phyloP scores from a whole-genome alignment of 140 eudicot genomes.

The Senecio squalidus region DNA sequence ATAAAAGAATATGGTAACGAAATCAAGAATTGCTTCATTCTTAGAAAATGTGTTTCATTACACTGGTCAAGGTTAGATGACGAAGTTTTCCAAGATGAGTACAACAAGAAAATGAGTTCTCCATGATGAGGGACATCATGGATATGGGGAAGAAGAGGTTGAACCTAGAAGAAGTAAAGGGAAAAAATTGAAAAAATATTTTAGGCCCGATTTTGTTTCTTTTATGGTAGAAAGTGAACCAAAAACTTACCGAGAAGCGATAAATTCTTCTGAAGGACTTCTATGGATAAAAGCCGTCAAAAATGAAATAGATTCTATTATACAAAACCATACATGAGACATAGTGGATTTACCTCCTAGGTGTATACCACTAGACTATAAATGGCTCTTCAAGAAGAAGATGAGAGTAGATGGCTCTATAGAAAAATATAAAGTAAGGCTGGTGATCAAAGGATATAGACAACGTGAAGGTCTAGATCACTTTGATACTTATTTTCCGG shows the following conservation, averaged over 20 bases:
- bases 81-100: background rate
- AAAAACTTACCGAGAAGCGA: background rate
- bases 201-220: too few species aligned
- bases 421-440: too few species aligned
- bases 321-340: background rate
- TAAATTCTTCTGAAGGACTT: background rate
- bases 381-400: too few species aligned
- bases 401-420: too few species aligned
- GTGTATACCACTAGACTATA: background rate
- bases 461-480: too few species aligned
- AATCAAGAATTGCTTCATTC: background rate
- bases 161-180: too few species aligned
- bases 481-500: too few species aligned
- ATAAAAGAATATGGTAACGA: background rate
- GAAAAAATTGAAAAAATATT: background rate
- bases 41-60: background rate
- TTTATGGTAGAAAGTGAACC: too few species aligned
- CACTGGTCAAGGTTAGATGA: background rate
- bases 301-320: too few species aligned
- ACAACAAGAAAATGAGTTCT: background rate
- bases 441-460: too few species aligned
- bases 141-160: too few species aligned
- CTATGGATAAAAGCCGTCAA: background rate
- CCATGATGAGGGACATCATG: background rate
- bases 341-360: background rate